These are phyloP conservation scores for Xylariaceae sp. DNA, from an alignment of 2,329 filamentous ascomycete species.

Conservation along the genomic window DNA sequence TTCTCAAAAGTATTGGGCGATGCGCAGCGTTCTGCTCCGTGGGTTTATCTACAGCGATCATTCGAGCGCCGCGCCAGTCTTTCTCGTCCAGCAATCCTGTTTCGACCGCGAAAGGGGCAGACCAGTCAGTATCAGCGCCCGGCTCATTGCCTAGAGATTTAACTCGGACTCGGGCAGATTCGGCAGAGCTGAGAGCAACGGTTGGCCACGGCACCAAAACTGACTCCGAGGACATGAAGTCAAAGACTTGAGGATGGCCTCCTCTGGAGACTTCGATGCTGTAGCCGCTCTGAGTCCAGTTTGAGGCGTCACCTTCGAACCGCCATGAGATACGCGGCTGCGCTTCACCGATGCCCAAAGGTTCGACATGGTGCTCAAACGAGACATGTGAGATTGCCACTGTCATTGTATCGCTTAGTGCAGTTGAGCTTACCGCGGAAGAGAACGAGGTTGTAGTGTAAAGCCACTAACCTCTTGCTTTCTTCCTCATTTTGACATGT, in stretches of 20 bases:
- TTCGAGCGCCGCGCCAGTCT: conserved; percentile 31
- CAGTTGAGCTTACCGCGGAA: no score
- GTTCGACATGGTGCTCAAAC: conserved; percentile 40
- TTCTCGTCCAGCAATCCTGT: conserved; percentile 29
- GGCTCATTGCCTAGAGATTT: conserved; percentile 29
- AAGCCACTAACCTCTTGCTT: no score
- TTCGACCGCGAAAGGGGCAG: conserved; percentile 32
- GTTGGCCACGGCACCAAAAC: conserved; percentile 44
- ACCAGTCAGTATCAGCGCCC: conserved; percentile 29
- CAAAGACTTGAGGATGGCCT: conserved; percentile 14
- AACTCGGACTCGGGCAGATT: conserved; percentile 33
- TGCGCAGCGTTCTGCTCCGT: conserved; percentile 27
- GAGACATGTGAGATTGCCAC: conserved; percentile 36
- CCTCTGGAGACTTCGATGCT: conserved; percentile 38
- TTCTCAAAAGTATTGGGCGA: conserved; percentile 31
- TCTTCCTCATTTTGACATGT: no score
- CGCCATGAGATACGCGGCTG: conserved; percentile 45
- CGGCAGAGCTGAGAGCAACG: conserved; percentile 27
- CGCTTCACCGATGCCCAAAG: conserved; percentile 42
- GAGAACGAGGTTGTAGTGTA: no score
- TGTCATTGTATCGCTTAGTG: conserved; percentile 26
- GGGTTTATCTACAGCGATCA: conserved; percentile 30
- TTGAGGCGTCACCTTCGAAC: conserved; percentile 34
- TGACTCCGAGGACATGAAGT: conserved; percentile 35
- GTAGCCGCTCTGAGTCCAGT: conserved; percentile 43